These are phyloP conservation scores for Penicillium corylophilum DNA, from an alignment of 2,329 filamentous ascomycete genomes.

Conservation along the genomic window DNA sequence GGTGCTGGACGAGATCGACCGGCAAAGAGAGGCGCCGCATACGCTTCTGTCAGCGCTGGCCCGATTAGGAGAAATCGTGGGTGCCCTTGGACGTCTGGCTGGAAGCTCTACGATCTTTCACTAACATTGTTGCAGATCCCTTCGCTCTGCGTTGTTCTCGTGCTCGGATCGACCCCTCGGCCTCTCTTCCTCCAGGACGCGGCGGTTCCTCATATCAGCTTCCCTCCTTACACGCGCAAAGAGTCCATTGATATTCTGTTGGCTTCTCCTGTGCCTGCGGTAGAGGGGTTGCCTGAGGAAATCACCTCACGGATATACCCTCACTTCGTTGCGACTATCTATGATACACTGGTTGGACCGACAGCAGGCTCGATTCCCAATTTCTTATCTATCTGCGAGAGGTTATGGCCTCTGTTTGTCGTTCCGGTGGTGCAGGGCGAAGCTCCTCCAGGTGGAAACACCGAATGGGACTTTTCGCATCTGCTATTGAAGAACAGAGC, in stretches of 20 bases:
- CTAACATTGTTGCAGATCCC: slow-evolving; percentile 61
- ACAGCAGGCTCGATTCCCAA: slow-evolving; percentile 75
- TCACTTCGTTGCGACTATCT: slow-evolving; percentile 78
- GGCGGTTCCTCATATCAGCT: slow-evolving; percentile 74
- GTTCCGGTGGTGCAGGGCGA: slow-evolving; percentile 73
- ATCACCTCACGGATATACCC: slow-evolving; percentile 45
- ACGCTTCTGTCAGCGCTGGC: slow-evolving; percentile 80
- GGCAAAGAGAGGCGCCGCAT: slow-evolving; percentile 73
- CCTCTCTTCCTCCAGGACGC: slow-evolving; percentile 68
- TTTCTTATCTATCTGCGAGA: slow-evolving; percentile 67
- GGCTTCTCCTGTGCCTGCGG: slow-evolving; percentile 47
- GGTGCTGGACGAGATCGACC: slow-evolving; percentile 85
- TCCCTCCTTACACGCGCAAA: slow-evolving; percentile 77
- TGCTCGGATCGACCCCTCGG: slow-evolving; percentile 67
- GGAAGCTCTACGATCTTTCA: background rate
- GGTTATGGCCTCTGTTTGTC: slow-evolving; percentile 83
- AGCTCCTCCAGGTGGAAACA: slow-evolving; percentile 33
- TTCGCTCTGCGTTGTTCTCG: slow-evolving; percentile 71
- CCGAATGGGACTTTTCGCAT: slow-evolving; percentile 78
- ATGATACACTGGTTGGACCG: slow-evolving; percentile 80
- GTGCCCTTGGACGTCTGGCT: slow-evolving; percentile 31
- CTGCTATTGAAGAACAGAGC: slow-evolving; percentile 61
- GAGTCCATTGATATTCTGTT: slow-evolving; percentile 77
- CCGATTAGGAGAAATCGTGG: slow-evolving; percentile 74
- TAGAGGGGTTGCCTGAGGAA: slow-evolving; percentile 31